Evolutionary conservation across 2,329 filamentous ascomycete genomes (phyloP), one percentile per base, ranked within the genome.

Genomic region (Aspergillus jensenii): DNA sequence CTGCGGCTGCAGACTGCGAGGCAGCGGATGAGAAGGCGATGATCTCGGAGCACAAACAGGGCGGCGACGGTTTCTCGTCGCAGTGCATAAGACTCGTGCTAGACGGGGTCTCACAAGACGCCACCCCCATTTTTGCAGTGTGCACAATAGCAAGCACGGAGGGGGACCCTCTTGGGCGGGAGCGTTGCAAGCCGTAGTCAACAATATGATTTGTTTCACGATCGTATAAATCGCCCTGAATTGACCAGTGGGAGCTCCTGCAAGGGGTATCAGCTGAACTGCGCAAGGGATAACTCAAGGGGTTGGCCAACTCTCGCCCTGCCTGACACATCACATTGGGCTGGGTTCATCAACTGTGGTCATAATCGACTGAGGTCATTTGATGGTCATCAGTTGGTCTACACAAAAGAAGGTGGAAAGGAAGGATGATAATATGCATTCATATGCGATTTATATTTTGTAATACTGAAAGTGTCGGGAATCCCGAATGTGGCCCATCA

Each of bases 401-500:
- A 43, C 40, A 17, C 15, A 35, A 40, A 51, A 12, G 21, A 47
- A 43, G n/a, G 35, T 23, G 44, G 21, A 37, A 43, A 55, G 45
- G 33, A 17, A 33, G 33, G 45, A 37, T 12, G 14, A 55, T 37
- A 27, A 17, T 15, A 50, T 58, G 27, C 37, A 45, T 31, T 54
- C 21, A 27, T 57, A 43, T 8, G 40, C 47, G n/a, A 41, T 45
- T 43, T 50, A 40, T 56, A 39, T 49, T 48, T 15, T 55, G 57
- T 56, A 58, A 31, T 54, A 59, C 55, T 23, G 43, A 57, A 59
- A 23, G 21, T 48, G 17, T 52, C 43, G 40, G 49, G 40, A 33
- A 55, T 41, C 50, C 49, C 39, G 44, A 60, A 55, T 47, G 52
- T 62, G 45, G 57, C 61, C 65, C 61, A 67, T 59, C 65, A 62